Evolutionary conservation across 2,329 filamentous ascomycete genomes (phyloP), one percentile per base, ranked within the genome.

Genomic region (Helotiales sp.): DNA sequence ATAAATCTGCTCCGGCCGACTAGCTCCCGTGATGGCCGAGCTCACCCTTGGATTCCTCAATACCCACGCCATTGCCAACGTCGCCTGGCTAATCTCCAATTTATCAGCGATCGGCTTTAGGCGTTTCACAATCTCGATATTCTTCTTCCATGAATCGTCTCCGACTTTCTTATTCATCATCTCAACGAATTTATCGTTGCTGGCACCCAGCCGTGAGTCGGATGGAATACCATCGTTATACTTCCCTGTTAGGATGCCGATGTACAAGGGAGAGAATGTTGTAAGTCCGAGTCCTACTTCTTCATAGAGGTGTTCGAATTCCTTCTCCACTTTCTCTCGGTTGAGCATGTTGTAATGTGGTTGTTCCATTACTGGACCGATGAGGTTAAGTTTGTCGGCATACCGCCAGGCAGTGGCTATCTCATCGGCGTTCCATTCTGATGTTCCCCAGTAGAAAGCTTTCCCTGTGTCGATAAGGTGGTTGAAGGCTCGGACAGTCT

Each of bases 371-470:
- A 87, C 66, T 2, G 86, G 86, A 7, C 83, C 85, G 60, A 88
- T 80, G 38, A 89, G 75, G 13, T 80, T 77, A 8, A 88, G 77
- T 62, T 77, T 79, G 63, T 87, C 83, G 31, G 86, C 83, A 59
- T 83, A 77, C 13, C 82, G 76, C 76, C 81, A 84, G 0, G 86
- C 86, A 57, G 83, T 78, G 5, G 81, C 79, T 67, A 89, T 88
- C 74, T 88, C 85, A 58, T 82, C 80, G 42, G 86, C 83, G 59
- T 77, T 79, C 85, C 86, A 89, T 71, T 88, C 84, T 0, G 83
- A 87, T 0, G 85, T 89, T 40, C 85, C 86, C 85, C 85, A 88
- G 76, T 89, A 88, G 62, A 90, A 82, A 2, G 84, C 83, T 74
- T 88, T 85, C 63, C 87, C 87, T 0, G 78, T 79, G 71, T 85